A percentile compares a stretch with the other conserved stretches of the same genome.
These are phyloP conservation scores for Tulasnella sp. DNA, from an alignment of 768 basidiomycete species.

Conservation along the genomic window DNA sequence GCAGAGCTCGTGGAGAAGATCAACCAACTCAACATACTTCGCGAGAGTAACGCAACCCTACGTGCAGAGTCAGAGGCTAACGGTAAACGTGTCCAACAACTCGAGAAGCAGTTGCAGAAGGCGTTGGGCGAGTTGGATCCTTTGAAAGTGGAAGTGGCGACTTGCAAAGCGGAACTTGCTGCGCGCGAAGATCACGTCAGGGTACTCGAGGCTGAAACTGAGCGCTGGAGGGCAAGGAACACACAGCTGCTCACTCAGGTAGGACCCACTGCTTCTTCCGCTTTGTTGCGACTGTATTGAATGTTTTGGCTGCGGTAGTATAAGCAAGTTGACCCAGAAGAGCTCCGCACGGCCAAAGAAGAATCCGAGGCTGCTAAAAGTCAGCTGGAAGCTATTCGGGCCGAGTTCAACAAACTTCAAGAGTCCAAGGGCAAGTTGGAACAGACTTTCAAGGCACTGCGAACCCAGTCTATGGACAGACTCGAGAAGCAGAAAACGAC, in stretches of 20 bases:
- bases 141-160: conserved; percentile 67
- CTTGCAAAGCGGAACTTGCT: conserved; percentile 73
- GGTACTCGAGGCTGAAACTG: conserved; percentile 74
- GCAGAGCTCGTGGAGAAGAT: conserved; percentile 83
- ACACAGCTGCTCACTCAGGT: conserved; percentile 80
- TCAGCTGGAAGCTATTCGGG: not conserved
- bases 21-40: conserved; percentile 80
- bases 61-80: conserved; percentile 76
- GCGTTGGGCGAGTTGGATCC: conserved; percentile 71
- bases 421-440: conserved; percentile 12
- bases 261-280: not conserved
- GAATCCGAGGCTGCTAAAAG: conserved; percentile 13
- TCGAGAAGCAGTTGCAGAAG: conserved; percentile 64
- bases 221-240: conserved; percentile 84
- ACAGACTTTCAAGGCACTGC: conserved; percentile 22
- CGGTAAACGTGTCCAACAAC: conserved; percentile 64
- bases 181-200: conserved; percentile 66
- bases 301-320: not conserved
- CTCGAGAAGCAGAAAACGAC: conserved; percentile 20
- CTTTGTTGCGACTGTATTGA: not conserved
- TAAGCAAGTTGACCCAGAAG: conserved; percentile 34
- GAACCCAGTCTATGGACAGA: conserved; percentile 21
- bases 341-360: conserved; percentile 27
- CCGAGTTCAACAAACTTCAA: conserved; percentile 19
- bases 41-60: conserved; percentile 86